Percentiles rank a stretch among this genome's conserved stretches.
Evolutionary conservation across 148 eudicot species (phyloP).

Genomic region (Persicaria maculosa): DNA sequence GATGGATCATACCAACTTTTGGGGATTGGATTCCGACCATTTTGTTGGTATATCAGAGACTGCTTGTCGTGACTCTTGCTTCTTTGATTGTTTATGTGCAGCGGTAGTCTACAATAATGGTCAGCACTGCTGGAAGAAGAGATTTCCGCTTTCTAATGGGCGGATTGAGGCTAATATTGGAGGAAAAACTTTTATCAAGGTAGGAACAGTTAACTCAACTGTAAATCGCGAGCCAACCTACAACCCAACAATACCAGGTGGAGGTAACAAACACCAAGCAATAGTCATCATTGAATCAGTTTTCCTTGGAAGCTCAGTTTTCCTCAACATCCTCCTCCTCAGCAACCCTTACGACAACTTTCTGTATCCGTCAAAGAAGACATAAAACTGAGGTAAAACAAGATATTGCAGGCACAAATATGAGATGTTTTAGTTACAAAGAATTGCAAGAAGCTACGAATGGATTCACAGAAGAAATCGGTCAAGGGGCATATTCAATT

Average conservation of each 20-base stretch:
- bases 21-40: constrained; percentile 20
- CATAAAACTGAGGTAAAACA: no score
- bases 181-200: constrained; percentile 22
- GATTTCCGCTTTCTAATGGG: constrained; percentile 25
- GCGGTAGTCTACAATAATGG: constrained; percentile 15
- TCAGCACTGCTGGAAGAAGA: constrained; percentile 24
- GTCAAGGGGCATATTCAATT: constrained; percentile 25
- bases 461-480: constrained; percentile 26
- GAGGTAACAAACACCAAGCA: background rate
- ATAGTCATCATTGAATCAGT: background rate
- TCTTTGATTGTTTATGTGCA: constrained; percentile 48
- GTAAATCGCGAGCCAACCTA: background rate
- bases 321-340: constrained; percentile 19
- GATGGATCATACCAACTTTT: constrained; percentile 26
- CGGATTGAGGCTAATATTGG: background rate
- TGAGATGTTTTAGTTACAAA: constrained; percentile 22
- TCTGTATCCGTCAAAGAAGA: no score
- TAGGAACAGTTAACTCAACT: background rate
- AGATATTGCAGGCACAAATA: constrained; percentile 2
- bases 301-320: constrained; percentile 22
- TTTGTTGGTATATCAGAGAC: no score
- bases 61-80: constrained; percentile 29
- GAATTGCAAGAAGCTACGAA: constrained; percentile 24
- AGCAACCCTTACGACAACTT: constrained; percentile 13
- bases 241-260: background rate